These are phyloP conservation scores for Choiromyces venosus DNA, from an alignment of 495 filamentous ascomycete genomes.

Conservation along the genomic window DNA sequence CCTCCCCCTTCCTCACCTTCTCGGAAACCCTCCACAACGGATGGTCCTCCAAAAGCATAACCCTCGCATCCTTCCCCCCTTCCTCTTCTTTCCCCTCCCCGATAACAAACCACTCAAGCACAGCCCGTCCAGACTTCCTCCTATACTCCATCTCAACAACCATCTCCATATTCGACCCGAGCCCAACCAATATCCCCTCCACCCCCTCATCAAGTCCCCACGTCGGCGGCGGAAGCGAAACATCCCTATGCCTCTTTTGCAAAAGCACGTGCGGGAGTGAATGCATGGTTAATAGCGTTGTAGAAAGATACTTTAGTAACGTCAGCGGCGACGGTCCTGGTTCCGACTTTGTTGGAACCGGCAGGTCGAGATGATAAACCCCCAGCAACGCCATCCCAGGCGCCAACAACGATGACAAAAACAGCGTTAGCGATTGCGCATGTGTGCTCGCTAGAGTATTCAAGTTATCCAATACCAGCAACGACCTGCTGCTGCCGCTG, in stretches of 20 bases:
- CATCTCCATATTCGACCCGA: conserved; percentile 51
- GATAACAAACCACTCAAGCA: conserved; percentile 72
- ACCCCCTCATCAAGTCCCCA: conserved; percentile 72
- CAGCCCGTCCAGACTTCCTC: conserved; percentile 68
- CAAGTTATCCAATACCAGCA: conserved; percentile 61
- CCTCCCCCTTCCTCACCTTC: conserved; percentile 38
- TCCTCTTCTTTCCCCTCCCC: conserved; percentile 41
- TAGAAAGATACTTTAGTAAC: conserved; percentile 59
- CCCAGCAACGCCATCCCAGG: conserved; percentile 55
- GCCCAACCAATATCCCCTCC: conserved; percentile 37
- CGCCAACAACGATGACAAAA: conserved; percentile 54
- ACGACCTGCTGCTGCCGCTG: no score
- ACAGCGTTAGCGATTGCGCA: conserved; percentile 49
- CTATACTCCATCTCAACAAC: conserved; percentile 84
- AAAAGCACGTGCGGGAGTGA: conserved; percentile 64
- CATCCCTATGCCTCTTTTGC: conserved; percentile 60
- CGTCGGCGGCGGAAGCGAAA: conserved; percentile 62
- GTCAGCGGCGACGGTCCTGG: conserved; percentile 65
- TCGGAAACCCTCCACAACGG: conserved; percentile 56
- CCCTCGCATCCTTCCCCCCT: conserved; percentile 43
- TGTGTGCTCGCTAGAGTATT: conserved; percentile 48
- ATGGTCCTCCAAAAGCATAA: conserved; percentile 75
- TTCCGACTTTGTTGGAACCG: conserved; percentile 39
- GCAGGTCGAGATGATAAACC: conserved; percentile 61
- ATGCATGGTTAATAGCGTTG: conserved; percentile 58